Base-by-base conservation (phyloP, 805 yeast species). In the Pichia californica region DNA sequence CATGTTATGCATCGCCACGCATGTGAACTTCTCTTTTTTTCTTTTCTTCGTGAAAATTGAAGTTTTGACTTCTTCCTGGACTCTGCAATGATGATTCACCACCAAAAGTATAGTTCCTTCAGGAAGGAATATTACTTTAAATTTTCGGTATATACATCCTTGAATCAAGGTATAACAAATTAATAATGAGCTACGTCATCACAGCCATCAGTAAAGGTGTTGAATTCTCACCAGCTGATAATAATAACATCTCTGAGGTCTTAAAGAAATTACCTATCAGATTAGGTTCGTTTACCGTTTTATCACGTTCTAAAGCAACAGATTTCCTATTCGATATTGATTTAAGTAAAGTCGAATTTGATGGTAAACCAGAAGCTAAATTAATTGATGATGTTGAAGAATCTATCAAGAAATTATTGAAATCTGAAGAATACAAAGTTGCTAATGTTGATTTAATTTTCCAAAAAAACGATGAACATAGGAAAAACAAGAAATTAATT, bases 401-500 rank as follows among this genome's bases (percentile, higher is more conserved):
- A 1, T 18, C 39, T 3, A 51, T 60, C 11, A 41, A 36, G 7
- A 27, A 40, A 16, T 38, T 48, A 3, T 31, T 63, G 15, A 66
- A 60, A 21, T 45, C 49, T 7, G 19, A 32, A 1, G 27, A 29
- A 11, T 41, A 52, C n/a, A 9, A 13, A 7, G 14, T 37, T 41
- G 51, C 51, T 5, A 58, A 56, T 7, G 57, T 71, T 7, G 80
- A 76, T 46, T 44, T 74, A 18, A 55, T 74, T 10, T 60, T 73
- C 26, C 80, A 76, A 51, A 57, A 49, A 30, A 58, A 59, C 27
- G 48, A 42, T 29, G 40, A 31, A 1, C 46, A 43, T 37, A 67
- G 70, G 59, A 63, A 59, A 54, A 34, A 48, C 41, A 74, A 71
- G 57, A 74, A 77, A 55, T 68, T 93, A 39, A 81, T 86, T 48